A percentile compares a stretch with the other conserved stretches of the same genome.
Conservation (phyloP, 2,329 filamentous ascomycete species). For the Lachnellula occidentalis region DNA sequence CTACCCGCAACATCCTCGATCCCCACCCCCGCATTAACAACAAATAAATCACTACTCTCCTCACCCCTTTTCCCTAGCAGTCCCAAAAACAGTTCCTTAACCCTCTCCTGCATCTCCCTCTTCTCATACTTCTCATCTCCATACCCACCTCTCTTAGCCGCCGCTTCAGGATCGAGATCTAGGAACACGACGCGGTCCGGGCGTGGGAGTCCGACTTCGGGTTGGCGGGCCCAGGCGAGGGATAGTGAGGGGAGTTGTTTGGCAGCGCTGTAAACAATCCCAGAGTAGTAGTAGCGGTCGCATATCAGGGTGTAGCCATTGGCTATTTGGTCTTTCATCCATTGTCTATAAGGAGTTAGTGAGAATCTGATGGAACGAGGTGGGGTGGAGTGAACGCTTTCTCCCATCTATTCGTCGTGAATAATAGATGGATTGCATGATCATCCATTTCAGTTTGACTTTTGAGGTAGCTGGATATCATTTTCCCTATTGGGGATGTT, state of each 20-base stretch:
- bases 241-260: constrained; percentile 68
- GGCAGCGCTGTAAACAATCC: constrained; percentile 86
- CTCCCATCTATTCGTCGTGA: constrained; percentile 71
- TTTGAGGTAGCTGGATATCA: constrained; percentile 63
- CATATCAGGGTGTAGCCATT: constrained; percentile 72
- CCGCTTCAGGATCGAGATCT: constrained; percentile 69
- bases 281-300: constrained; percentile 93
- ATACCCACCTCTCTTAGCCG: constrained; percentile 74
- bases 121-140: constrained; percentile 87
- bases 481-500: constrained; percentile 60
- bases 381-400: constrained; percentile 17
- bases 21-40: constrained; percentile 48
- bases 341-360: constrained; percentile 35
- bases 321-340: constrained; percentile 49
- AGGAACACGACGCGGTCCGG: constrained; percentile 88
- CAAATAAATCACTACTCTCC: constrained; percentile 46
- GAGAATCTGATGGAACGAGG: neutral
- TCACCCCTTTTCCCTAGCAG: constrained; percentile 40
- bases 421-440: constrained; percentile 66
- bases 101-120: constrained; percentile 72
- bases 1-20: constrained; percentile 52
- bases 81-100: constrained; percentile 66
- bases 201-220: constrained; percentile 79
- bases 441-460: constrained; percentile 57
- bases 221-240: constrained; percentile 74